phyloP scores from a whole-genome alignment of 2,329 filamentous ascomycete species.

The Rhynchosporium secalis region DNA sequence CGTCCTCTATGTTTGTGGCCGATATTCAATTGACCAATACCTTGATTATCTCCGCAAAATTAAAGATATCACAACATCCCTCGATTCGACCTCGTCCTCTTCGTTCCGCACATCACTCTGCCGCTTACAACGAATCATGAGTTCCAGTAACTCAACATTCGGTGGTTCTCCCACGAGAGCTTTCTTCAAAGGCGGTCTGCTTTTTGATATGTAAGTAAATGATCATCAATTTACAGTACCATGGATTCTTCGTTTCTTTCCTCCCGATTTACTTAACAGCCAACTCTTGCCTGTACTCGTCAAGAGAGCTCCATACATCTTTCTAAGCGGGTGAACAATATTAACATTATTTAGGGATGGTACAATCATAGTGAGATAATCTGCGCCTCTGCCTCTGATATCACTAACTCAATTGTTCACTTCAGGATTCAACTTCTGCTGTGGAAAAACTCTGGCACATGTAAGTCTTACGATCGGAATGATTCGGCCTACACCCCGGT shows the following conservation, averaged over 20 bases:
- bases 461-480: constrained; percentile 23
- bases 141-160: constrained; percentile 28
- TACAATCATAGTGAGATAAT: constrained; percentile 63
- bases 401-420: neutral
- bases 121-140: constrained; percentile 28
- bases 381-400: neutral
- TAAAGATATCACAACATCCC: constrained; percentile 6
- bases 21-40: constrained; percentile 34
- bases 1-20: constrained; percentile 8
- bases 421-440: constrained; percentile 65
- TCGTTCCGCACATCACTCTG: neutral
- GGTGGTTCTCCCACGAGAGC: constrained; percentile 31
- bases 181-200: constrained; percentile 33
- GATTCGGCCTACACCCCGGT: neutral
- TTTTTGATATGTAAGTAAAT: constrained; percentile 63
- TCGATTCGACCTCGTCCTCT: neutral
- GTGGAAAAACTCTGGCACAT: constrained; percentile 76
- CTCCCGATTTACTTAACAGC: neutral
- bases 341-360: constrained; percentile 43
- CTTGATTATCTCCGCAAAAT: neutral
- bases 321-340: neutral
- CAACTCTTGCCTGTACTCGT: neutral
- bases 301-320: neutral
- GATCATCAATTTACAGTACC: neutral
- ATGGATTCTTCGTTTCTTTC: neutral